Percentiles rank a stretch among this genome's conserved stretches.
Conservation (phyloP, 805 yeast genomes). For the Zygoascus tannicola region DNA sequence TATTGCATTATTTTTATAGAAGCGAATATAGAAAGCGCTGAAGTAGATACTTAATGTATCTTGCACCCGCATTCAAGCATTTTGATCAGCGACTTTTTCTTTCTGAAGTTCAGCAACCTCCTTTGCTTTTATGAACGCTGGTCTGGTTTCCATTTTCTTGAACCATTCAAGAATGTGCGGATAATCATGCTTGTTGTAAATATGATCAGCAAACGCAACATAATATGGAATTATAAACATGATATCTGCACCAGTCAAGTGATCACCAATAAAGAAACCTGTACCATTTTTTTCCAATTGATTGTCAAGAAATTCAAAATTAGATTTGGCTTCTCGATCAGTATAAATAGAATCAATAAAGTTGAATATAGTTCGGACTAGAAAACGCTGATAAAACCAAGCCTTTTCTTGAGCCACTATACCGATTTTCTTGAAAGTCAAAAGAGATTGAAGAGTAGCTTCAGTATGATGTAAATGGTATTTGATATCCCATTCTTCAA, state of each 20-base stretch:
- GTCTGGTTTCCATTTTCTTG: conserved; percentile 19
- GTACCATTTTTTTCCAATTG: conserved; percentile 34
- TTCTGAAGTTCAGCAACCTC: too few species aligned
- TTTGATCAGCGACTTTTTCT: too few species aligned
- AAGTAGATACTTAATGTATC: too few species aligned
- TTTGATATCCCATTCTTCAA: conserved; percentile 36
- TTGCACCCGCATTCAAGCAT: too few species aligned
- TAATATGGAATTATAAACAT: conserved; percentile 41
- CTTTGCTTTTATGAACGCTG: conserved; percentile 20
- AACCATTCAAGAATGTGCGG: conserved; percentile 22
- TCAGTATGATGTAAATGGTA: conserved; percentile 53
- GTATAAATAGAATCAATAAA: conserved; percentile 43
- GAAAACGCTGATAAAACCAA: conserved; percentile 36
- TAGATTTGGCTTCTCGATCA: conserved; percentile 35
- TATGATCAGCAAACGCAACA: neutral
- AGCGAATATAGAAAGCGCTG: too few species aligned
- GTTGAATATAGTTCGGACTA: conserved; percentile 37
- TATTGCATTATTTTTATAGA: too few species aligned
- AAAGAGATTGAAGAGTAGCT: conserved; percentile 47
- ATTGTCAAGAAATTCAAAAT: conserved; percentile 35
- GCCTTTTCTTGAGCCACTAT: conserved; percentile 28
- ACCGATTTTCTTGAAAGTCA: conserved; percentile 27
- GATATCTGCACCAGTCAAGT: conserved; percentile 55
- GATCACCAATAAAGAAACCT: conserved; percentile 54
- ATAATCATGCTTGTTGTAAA: conserved; percentile 14